Conservation (phyloP, 2,329 filamentous ascomycete species). For the Trichophyton rubrum region DNA sequence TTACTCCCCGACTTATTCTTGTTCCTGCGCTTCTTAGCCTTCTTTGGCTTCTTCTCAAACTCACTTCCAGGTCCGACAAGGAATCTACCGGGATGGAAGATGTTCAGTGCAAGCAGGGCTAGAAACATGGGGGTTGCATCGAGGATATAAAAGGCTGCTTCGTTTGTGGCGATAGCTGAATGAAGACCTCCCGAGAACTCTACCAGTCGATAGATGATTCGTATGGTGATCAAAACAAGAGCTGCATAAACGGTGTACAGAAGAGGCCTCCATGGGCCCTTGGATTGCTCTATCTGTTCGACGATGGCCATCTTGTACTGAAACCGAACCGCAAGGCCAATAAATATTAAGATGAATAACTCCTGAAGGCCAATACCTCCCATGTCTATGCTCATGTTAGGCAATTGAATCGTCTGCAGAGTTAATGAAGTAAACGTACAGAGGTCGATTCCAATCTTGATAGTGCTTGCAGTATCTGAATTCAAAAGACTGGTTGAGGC, state of each 20-base stretch:
- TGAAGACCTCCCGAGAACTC: slow-evolving; percentile 44
- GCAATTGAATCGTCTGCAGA: slow-evolving; percentile 10
- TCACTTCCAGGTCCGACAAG: slow-evolving; percentile 22
- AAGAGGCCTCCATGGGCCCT: slow-evolving; percentile 25
- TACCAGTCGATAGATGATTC: slow-evolving; percentile 47
- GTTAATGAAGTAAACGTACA: slow-evolving; percentile 13
- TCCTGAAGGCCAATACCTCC: slow-evolving; percentile 39
- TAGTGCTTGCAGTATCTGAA: slow-evolving; percentile 12
- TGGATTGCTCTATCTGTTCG: slow-evolving; percentile 22
- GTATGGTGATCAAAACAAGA: slow-evolving; percentile 37
- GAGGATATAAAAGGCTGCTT: slow-evolving; percentile 29
- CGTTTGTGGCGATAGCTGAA: slow-evolving; percentile 29
- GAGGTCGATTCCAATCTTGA: slow-evolving; percentile 16
- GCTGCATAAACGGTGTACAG: slow-evolving; percentile 43
- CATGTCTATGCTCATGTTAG: slow-evolving; percentile 15
- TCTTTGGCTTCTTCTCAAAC: slow-evolving; percentile 18
- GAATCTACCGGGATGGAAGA: slow-evolving; percentile 27
- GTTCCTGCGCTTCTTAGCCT: slow-evolving; percentile 7
- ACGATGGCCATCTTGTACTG: slow-evolving; percentile 31
- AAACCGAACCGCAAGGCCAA: slow-evolving; percentile 38
- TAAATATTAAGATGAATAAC: slow-evolving; percentile 39
- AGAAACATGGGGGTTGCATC: slow-evolving; percentile 31
- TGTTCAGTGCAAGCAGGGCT: slow-evolving; percentile 25
- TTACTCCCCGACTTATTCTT: background rate
- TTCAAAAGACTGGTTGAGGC: slow-evolving; percentile 14